Evolutionary conservation across 2,329 filamentous ascomycete species (phyloP).

Genomic region (Penicillium sp.): DNA sequence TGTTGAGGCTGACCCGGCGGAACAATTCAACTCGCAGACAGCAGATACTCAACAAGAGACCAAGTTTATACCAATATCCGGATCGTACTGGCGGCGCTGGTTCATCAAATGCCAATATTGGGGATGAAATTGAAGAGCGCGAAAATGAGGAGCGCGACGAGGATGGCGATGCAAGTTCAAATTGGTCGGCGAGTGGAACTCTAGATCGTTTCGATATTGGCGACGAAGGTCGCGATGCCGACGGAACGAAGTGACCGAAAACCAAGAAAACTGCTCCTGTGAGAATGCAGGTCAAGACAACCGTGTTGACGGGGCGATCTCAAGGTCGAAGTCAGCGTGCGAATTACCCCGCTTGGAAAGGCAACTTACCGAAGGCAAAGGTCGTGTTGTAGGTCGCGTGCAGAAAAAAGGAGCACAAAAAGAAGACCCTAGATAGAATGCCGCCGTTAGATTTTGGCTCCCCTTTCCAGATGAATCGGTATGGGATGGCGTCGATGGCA

Average conservation of each 20-base stretch:
- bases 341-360: not conserved
- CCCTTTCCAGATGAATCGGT: not conserved
- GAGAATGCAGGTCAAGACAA: slow-evolving; percentile 43
- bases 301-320: slow-evolving; percentile 51
- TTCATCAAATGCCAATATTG: slow-evolving; percentile 6
- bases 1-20: slow-evolving; percentile 41
- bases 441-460: slow-evolving; percentile 18
- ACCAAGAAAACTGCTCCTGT: slow-evolving; percentile 41
- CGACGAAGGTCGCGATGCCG: slow-evolving; percentile 23
- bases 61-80: slow-evolving; percentile 18
- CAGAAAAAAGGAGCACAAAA: slow-evolving; percentile 38
- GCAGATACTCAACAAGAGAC: slow-evolving; percentile 7
- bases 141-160: slow-evolving; percentile 2
- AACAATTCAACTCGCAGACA: slow-evolving; percentile 32
- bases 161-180: slow-evolving; percentile 23
- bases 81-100: slow-evolving; percentile 1
- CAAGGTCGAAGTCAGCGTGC: slow-evolving; percentile 12
- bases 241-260: slow-evolving; percentile 35
- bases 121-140: slow-evolving; percentile 7
- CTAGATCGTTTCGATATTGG: slow-evolving; percentile 27
- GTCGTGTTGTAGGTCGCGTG: slow-evolving; percentile 38
- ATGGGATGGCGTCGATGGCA: slow-evolving; percentile 2
- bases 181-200: slow-evolving; percentile 30
- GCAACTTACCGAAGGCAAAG: slow-evolving; percentile 41
- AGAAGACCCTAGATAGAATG: slow-evolving; percentile 26